phyloP scores from a whole-genome alignment of 352 stramenopile species.

The Pythium angustatum region DNA sequence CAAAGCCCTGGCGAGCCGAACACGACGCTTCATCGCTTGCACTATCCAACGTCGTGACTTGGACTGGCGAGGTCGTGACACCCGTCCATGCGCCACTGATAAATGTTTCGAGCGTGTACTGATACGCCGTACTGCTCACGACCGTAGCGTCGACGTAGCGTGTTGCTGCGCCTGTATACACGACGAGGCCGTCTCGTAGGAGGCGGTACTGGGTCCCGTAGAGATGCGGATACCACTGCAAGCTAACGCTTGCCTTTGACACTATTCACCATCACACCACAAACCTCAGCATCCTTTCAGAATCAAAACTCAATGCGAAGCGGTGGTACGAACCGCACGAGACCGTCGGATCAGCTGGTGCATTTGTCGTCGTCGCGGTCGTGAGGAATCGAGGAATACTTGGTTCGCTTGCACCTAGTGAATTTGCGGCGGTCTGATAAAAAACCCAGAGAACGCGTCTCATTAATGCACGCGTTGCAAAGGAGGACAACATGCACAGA shows the following conservation, averaged over 20 bases:
- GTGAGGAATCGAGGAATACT: conserved; percentile 8
- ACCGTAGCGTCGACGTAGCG: conserved; percentile 21
- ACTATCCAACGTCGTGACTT: conserved; percentile 5
- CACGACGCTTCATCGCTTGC: conserved; percentile 29
- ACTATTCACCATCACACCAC: conserved; percentile 30
- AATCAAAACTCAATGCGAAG: background rate
- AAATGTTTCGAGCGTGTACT: conserved; percentile 14
- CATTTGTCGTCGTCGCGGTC: conserved; percentile 9
- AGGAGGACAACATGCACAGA: background rate
- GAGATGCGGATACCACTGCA: conserved; percentile 49
- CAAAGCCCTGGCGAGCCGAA: conserved; percentile 22
- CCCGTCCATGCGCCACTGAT: conserved; percentile 9
- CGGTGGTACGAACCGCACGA: conserved; percentile 26
- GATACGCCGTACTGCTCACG: background rate
- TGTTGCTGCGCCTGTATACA: conserved; percentile 17
- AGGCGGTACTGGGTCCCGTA: conserved; percentile 43
- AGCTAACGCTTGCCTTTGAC: conserved; percentile 31
- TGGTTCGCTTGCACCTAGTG: background rate
- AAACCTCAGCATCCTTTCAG: background rate
- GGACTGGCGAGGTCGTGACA: background rate
- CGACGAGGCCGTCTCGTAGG: conserved; percentile 27
- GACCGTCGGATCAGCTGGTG: conserved; percentile 20
- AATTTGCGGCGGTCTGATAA: conserved; percentile 18
- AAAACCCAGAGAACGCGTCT: background rate
- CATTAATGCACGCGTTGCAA: background rate